Percentiles rank a stretch among this genome's conserved stretches.
Evolutionary conservation across 495 filamentous ascomycete genomes (phyloP).

Genomic region (Astrocystis sublimbata): DNA sequence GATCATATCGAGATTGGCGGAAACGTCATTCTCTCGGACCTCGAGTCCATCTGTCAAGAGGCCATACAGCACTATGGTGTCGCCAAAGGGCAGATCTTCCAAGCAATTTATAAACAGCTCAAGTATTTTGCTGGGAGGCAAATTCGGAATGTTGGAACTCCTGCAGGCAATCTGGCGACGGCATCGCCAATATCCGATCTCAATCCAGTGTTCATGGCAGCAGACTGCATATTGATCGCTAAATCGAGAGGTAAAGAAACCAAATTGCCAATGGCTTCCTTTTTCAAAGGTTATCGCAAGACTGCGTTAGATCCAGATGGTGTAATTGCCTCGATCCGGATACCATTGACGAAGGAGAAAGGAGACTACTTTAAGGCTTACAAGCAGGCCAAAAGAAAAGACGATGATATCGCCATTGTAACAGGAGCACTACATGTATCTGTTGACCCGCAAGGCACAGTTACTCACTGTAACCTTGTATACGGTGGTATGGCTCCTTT

Average conservation of each 20-base stretch:
- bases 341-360: conserved; percentile 69
- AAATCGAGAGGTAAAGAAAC: conserved; percentile 69
- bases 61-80: conserved; percentile 80
- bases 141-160: conserved; percentile 95
- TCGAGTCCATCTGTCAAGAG: conserved; percentile 70
- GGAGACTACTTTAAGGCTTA: conserved; percentile 76
- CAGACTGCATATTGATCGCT: conserved; percentile 76
- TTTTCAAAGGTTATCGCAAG: conserved; percentile 88
- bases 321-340: conserved; percentile 81
- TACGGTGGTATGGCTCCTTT: conserved; percentile 91
- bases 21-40: conserved; percentile 85
- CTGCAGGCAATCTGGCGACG: conserved; percentile 91
- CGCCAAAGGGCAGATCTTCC: conserved; percentile 69
- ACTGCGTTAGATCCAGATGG: conserved; percentile 82
- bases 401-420: conserved; percentile 96
- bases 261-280: conserved; percentile 86
- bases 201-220: conserved; percentile 91
- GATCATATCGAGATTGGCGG: conserved; percentile 85
- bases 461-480: conserved; percentile 71
- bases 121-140: conserved; percentile 94
- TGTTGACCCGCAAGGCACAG: conserved; percentile 63
- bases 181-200: conserved; percentile 96
- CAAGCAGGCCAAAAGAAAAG: conserved; percentile 94
- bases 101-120: conserved; percentile 74
- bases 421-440: conserved; percentile 76